phyloP scores from a whole-genome alignment of 352 stramenopile genomes.

The Pythium insidiosum region DNA sequence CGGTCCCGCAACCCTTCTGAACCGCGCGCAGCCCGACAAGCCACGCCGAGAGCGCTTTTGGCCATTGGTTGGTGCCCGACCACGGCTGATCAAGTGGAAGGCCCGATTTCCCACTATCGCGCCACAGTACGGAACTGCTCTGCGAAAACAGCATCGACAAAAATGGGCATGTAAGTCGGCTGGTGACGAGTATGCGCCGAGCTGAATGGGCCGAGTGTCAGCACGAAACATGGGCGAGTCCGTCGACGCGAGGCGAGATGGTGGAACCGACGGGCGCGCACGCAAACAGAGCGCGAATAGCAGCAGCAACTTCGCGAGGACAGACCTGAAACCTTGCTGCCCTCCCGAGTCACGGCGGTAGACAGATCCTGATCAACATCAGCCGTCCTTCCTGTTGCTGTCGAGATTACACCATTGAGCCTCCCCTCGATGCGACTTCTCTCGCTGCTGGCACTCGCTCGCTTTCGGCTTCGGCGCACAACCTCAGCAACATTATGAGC shows the following conservation, averaged over 20 bases:
- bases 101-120: not conserved
- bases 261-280: not conserved
- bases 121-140: constrained; percentile 83
- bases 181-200: not conserved
- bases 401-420: no score
- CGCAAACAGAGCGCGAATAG: not conserved
- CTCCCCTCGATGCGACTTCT: no score
- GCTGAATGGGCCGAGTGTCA: not conserved
- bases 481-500: no score
- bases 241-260: not conserved
- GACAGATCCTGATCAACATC: no score
- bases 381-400: no score
- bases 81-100: no score
- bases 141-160: constrained; percentile 51
- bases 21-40: not conserved
- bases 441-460: no score
- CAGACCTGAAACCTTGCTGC: no score
- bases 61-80: not conserved
- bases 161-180: constrained; percentile 80
- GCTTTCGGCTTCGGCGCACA: no score
- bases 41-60: not conserved
- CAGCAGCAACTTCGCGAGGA: constrained; percentile 8
- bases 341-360: no score
- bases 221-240: not conserved
- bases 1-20: not conserved